Conservation (phyloP, 2,329 filamentous ascomycete species). For the Ceratocystis harringtonii region DNA sequence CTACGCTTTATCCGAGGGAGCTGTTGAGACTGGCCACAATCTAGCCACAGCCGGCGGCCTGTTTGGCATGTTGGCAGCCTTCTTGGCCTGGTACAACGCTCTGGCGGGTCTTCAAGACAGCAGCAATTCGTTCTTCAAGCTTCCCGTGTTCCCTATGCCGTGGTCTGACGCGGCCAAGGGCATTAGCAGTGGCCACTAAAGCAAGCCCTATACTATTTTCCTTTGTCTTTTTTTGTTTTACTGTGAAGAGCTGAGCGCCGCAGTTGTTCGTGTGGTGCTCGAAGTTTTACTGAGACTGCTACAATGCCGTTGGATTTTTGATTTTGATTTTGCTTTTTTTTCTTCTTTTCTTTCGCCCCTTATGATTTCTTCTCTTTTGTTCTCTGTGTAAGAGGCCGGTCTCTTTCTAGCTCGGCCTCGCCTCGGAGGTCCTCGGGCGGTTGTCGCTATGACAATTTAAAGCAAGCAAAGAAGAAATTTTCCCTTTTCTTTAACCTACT, state of each 20-base stretch:
- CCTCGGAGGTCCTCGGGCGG: background rate
- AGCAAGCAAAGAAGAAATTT: background rate
- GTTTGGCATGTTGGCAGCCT: conserved; percentile 68
- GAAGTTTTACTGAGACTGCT: background rate
- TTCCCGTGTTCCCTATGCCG: conserved; percentile 86
- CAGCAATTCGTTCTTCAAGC: conserved; percentile 77
- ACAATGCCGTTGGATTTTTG: background rate
- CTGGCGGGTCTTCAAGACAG: conserved; percentile 65
- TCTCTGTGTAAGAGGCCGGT: background rate
- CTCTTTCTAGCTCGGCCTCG: background rate
- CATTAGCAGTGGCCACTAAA: conserved; percentile 24
- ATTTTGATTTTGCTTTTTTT: background rate
- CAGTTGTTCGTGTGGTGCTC: background rate
- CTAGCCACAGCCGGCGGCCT: conserved; percentile 58
- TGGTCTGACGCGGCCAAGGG: conserved; percentile 57
- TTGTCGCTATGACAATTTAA: background rate
- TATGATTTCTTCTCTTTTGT: background rate
- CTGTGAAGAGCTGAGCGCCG: background rate
- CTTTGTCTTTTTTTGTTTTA: background rate
- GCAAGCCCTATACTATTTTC: background rate
- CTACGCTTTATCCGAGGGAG: conserved; percentile 38
- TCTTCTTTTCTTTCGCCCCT: background rate
- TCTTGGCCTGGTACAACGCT: conserved; percentile 77
- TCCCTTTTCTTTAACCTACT: background rate
- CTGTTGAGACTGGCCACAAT: conserved; percentile 29